Evolutionary conservation across 805 yeast species (phyloP), one percentile per base, ranked within the genome.

Genomic region (Pichia kluyveri): DNA sequence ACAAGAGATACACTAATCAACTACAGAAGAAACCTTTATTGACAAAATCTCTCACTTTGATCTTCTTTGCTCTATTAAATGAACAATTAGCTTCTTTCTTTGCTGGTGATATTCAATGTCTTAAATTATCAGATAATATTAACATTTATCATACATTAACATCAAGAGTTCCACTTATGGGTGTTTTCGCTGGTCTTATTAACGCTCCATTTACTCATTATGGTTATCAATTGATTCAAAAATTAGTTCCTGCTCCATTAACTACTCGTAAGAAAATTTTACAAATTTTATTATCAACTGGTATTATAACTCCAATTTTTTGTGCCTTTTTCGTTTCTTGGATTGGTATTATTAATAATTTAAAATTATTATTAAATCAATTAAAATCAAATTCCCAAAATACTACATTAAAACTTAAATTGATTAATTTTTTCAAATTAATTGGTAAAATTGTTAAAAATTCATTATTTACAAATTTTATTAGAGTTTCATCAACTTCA

Each of bases 131-230:
- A 8, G 58, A 65, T 26, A 56, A 54, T 2, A 17, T 60, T 39
- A 55, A 55, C 17, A 42, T 75, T 40, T 67, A 66, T 27, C 77
- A 74, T 51, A 66, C 70, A 3, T 54, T 73, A 44, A 71, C 72
- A 38, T 57, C 62, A 31, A 78, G 73, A 59, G 68, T 80, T 38
- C 67, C 76, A 10, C 63, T 75, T 43, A 74, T 82, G 76, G 73
- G 79, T 9, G 45, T 80, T 2, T 82, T 76, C 56, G 84, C 86
- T 0, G 66, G 73, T 30, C 51, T 68, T 1, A 65, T 82, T 15
- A 72, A 73, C 27, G 76, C 86, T 0, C 88, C 88, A 8, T 62
- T 79, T 38, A 66, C 79, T 5, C 86, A 82, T 56, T 71, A 69
- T 52, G 69, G 76, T 38, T 79, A 79, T 52, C 69, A 66, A 5